Evolutionary conservation across 768 basidiomycete genomes (phyloP), one percentile per base, ranked within the genome.

Genomic region (Epithele typhae): DNA sequence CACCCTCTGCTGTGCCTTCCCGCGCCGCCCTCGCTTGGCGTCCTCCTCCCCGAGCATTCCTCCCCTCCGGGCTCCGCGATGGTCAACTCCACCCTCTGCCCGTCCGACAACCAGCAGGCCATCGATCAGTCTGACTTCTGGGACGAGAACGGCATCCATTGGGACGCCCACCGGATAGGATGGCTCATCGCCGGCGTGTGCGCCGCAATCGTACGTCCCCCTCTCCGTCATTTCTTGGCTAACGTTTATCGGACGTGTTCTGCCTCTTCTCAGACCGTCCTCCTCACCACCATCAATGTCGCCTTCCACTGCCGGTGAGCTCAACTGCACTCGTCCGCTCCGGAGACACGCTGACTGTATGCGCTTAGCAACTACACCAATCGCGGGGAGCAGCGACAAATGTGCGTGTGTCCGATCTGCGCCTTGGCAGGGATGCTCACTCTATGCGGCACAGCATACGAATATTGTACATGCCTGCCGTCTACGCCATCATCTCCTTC

Each of bases 401-500:
- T 91, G 89, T 87, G 58, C 57, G 60, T 51, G 34, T 39, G 21
- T 19, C 37, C 30, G 15, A 9, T 9, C 30, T 32, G 30, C 15
- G 30, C 30, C 9, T 14, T 23, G 8, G 34, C 15, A 10, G 14
- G 5, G 36, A 23, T 17, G 17, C 5, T 21, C 14, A 6, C 3
- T 24, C 17, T n/a, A n/a, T 8, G 12, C 30, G 9, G 9, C 18
- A 6, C 59, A 88, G 85, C 48, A 56, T 90, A n/a, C 81, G 89
- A 48, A 80, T 92, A 37, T 59, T 92, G 52, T 89, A 88, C 56
- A 87, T 92, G 88, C 89, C 90, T 2, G 78, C 81, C 1, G 73
- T 92, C 35, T 92, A 87, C 62, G 84, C 83, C 22, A 68, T 92
- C 52, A 78, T 93, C 40, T 89, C 88, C 1, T 94, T 93, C 69